These are phyloP conservation scores for Fusarium papillatum DNA, from an alignment of 2,329 filamentous ascomycete species.

Conservation along the genomic window DNA sequence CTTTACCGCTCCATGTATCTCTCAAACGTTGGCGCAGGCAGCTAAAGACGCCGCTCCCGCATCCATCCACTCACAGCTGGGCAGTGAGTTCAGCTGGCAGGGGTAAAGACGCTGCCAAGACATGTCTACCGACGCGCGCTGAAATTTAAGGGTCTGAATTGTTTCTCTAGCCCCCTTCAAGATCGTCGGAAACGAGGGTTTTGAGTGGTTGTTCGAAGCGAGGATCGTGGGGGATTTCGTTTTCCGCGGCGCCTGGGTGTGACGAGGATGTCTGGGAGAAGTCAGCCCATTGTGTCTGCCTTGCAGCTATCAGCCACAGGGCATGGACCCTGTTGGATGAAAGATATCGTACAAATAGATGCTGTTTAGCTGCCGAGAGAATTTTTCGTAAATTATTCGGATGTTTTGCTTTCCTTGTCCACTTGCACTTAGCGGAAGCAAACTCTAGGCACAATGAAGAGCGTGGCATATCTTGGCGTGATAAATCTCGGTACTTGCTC, in stretches of 20 bases:
- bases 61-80: slow-evolving; percentile 12
- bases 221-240: not conserved
- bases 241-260: slow-evolving; percentile 17
- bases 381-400: not conserved
- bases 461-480: slow-evolving; percentile 10
- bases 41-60: slow-evolving; percentile 16
- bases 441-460: slow-evolving; percentile 12
- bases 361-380: not conserved
- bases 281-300: not conserved
- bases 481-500: slow-evolving; percentile 21
- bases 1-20: not conserved
- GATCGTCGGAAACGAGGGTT: not conserved
- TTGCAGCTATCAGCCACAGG: not conserved
- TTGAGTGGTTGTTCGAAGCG: slow-evolving; percentile 2
- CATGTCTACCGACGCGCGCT: not conserved
- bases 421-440: not conserved
- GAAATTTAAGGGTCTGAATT: slow-evolving; percentile 5
- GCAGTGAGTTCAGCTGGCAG: slow-evolving; percentile 33
- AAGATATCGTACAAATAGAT: not conserved
- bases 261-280: not conserved
- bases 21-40: slow-evolving; percentile 19
- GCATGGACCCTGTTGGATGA: not conserved
- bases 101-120: slow-evolving; percentile 10
- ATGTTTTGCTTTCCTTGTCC: not conserved
- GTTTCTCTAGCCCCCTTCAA: not conserved